A percentile compares a stretch with the other conserved stretches of the same genome.
These are phyloP conservation scores for Solanum appendiculatum DNA, from an alignment of 257 asterid species.

Conservation along the genomic window DNA sequence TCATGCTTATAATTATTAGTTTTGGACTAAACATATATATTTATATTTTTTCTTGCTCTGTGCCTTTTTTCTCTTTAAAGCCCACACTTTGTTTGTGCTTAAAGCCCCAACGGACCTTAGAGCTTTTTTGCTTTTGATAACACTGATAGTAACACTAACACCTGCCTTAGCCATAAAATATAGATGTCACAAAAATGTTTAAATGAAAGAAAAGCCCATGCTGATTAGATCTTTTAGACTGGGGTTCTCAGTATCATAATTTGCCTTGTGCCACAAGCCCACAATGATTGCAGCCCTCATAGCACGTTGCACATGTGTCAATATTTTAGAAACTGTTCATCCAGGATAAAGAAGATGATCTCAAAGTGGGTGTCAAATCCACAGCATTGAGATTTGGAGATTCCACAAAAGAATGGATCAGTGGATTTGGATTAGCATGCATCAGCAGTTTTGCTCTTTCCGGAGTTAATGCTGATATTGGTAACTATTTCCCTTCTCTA, in stretches of 20 bases:
- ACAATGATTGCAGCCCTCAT: too few relatives aligned
- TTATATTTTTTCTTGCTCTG: neutral
- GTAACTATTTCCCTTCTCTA: constrained; percentile 14
- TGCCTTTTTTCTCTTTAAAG: neutral
- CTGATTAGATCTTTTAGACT: neutral
- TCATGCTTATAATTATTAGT: neutral
- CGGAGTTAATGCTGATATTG: constrained; percentile 66
- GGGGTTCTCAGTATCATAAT: neutral
- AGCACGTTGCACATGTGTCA: too few relatives aligned
- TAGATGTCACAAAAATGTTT: neutral
- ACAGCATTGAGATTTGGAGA: constrained; percentile 86
- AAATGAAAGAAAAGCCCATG: neutral
- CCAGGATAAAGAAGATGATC: constrained; percentile 87
- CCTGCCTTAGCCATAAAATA: neutral
- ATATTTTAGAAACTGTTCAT: neutral
- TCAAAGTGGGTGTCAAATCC: constrained; percentile 80
- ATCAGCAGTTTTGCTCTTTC: constrained; percentile 63
- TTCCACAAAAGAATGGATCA: constrained; percentile 67
- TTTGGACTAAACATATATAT: neutral
- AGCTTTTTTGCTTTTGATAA: neutral
- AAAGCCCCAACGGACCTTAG: neutral
- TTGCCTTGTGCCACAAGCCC: neutral
- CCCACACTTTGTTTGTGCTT: neutral
- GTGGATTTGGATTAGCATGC: constrained; percentile 77
- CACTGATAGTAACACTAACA: neutral